Evolutionary conservation across 1,139 yeast genomes (phyloP), one percentile per base, ranked within the genome.

Genomic region (Taphrina communis): DNA sequence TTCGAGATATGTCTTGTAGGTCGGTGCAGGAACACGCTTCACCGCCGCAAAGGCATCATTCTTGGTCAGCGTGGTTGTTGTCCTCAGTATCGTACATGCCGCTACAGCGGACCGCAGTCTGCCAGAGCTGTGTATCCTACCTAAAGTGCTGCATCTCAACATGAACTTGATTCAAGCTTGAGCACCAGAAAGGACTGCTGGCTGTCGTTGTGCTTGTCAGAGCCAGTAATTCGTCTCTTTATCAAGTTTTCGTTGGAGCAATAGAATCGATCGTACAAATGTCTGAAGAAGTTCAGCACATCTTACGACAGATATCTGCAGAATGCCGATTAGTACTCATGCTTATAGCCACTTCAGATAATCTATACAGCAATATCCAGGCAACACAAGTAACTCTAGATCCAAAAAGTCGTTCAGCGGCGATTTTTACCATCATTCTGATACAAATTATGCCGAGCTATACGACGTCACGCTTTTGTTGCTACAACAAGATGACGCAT

Each of bases 1-100:
- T 72, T 91, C 91, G 21, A 91, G 73, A 75, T 90, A 92, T 1
- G 80, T 78, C 25, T 70, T 69, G 59, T 58, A 55, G 51, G 60
- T 51, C 6, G 70, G 72, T 11, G 31, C 36, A 6, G 60, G 61
- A 46, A 31, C 46, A 21, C 41, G 52, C 52, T 51, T 62, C 39
- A 41, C 65, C 19, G 38, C 17, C 7, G 50, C 12, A n/a, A 38
- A 41, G 9, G 50, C 50, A 17, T 56, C 50, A 14, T 14, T 56
- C 19, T 38, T 35, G 6, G 50, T 50, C 6, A 31, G 11, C 36
- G 58, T 53, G 42, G 58, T 35, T 9, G 58, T 25, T 7, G 58
- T 50, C 53, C 53, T 21, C n/a, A 50, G 36, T 6, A 21, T 9
- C 8, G 53, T 12, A 44, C 48, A 50, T 50, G 21, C 21, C 36